Conservation (phyloP, 257 asterid species). For the Solanum pinnatisectum region DNA sequence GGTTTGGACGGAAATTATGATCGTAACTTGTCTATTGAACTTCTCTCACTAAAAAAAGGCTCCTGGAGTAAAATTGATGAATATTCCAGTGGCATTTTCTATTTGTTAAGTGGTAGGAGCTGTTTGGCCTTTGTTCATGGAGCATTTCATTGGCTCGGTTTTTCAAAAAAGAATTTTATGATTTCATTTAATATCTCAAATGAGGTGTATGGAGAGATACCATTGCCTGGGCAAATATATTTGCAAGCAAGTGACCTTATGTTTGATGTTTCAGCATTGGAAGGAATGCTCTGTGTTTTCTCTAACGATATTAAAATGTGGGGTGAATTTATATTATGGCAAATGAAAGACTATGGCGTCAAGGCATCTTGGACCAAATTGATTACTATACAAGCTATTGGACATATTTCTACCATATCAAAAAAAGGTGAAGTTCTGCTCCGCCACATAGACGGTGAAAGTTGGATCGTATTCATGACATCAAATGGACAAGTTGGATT, state of each 20-base stretch:
- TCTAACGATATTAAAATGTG: neutral
- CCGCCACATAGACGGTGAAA: neutral
- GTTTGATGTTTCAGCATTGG: neutral
- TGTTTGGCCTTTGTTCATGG: neutral
- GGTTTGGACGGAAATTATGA: neutral
- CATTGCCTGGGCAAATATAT: neutral
- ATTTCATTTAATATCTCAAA: neutral
- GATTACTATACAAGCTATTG: no score
- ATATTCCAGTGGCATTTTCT: neutral
- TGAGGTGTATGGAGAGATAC: neutral
- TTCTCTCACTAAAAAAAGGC: neutral
- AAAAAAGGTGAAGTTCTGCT: neutral
- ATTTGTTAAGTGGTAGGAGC: neutral
- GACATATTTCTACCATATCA: neutral
- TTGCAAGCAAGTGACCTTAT: no score
- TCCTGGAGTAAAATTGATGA: neutral
- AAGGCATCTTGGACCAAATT: neutral
- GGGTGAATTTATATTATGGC: neutral
- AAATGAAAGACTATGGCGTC: neutral
- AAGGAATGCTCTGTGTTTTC: no score
- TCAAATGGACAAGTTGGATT: neutral
- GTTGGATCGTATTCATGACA: neutral
- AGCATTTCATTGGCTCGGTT: neutral
- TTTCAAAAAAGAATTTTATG: neutral
- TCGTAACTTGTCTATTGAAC: neutral